phyloP scores from a whole-genome alignment of 148 eudicot species.

The Rhododendron mucronatum region DNA sequence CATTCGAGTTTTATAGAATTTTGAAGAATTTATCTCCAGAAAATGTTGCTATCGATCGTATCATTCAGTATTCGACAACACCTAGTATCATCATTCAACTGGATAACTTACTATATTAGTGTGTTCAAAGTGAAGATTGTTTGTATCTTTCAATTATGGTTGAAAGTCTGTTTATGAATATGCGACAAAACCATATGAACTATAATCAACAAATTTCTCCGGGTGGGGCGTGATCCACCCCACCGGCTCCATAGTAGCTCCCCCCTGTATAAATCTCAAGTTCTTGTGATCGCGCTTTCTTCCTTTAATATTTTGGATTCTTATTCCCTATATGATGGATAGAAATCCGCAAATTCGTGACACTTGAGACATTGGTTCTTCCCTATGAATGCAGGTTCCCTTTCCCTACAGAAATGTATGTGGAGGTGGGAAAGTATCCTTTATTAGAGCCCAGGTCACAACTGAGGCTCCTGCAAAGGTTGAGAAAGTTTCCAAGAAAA shows the following conservation, averaged over 20 bases:
- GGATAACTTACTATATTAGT: background rate
- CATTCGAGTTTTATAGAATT: background rate
- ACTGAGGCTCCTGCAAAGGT: constrained; percentile 73
- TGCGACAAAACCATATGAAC: background rate
- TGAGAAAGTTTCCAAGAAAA: constrained; percentile 76
- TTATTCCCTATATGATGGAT: background rate
- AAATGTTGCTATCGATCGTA: background rate
- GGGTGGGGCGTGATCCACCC: background rate
- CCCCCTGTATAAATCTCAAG: background rate
- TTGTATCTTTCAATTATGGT: background rate
- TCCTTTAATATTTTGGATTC: background rate
- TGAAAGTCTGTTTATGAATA: background rate
- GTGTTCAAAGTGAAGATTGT: background rate
- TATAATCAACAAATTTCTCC: no score
- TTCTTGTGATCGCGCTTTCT: background rate
- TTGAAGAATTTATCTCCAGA: background rate
- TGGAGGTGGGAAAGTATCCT: constrained; percentile 34
- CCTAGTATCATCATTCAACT: background rate
- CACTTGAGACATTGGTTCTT: background rate
- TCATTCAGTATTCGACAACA: background rate
- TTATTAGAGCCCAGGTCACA: constrained; percentile 75
- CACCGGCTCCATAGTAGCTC: no score
- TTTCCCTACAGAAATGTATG: constrained; percentile 57
- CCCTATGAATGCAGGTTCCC: constrained; percentile 35
- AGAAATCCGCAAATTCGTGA: background rate